Evolutionary conservation across 2,329 filamentous ascomycete genomes (phyloP).

Genomic region (Cytospora piceae): DNA sequence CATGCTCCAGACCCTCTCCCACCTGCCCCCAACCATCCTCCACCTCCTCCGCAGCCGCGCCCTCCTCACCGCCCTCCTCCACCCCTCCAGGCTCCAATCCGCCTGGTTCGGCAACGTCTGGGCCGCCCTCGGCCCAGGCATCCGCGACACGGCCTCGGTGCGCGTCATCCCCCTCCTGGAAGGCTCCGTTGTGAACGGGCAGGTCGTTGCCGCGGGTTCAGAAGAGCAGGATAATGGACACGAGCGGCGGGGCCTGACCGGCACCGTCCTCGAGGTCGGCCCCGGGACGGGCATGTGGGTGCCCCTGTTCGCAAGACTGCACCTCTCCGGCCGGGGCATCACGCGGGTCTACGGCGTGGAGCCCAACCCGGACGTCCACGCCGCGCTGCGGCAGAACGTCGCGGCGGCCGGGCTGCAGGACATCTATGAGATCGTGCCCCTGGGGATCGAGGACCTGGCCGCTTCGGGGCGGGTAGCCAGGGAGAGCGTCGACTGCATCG

Average conservation of each 20-base stretch:
- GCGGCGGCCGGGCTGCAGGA: slow-evolving; percentile 56
- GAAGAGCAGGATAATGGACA: slow-evolving; percentile 34
- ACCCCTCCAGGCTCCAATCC: slow-evolving; percentile 46
- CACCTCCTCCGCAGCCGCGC: slow-evolving; percentile 51
- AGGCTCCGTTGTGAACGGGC: slow-evolving; percentile 48
- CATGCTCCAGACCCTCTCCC: slow-evolving; percentile 51
- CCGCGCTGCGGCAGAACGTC: slow-evolving; percentile 50
- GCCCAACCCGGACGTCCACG: slow-evolving; percentile 60
- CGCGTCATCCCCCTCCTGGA: slow-evolving; percentile 59
- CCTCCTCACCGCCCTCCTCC: slow-evolving; percentile 52
- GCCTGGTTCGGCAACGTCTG: slow-evolving; percentile 68
- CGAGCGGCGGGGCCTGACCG: slow-evolving; percentile 42
- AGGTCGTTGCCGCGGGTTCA: background rate
- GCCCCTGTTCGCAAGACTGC: slow-evolving; percentile 47
- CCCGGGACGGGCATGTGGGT: slow-evolving; percentile 66
- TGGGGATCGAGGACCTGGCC: slow-evolving; percentile 63
- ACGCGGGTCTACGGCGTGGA: slow-evolving; percentile 65
- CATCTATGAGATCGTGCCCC: slow-evolving; percentile 64
- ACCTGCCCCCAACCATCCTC: slow-evolving; percentile 50
- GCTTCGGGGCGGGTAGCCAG: slow-evolving; percentile 49
- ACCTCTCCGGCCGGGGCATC: slow-evolving; percentile 35
- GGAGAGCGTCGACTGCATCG: slow-evolving; percentile 61
- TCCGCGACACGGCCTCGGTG: slow-evolving; percentile 47
- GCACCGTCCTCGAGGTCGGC: slow-evolving; percentile 65
- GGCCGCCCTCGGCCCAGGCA: slow-evolving; percentile 55